Evolutionary conservation across 257 asterid species (phyloP), one percentile per base, ranked within the genome.

Genomic region (Penstemon newberryi): DNA sequence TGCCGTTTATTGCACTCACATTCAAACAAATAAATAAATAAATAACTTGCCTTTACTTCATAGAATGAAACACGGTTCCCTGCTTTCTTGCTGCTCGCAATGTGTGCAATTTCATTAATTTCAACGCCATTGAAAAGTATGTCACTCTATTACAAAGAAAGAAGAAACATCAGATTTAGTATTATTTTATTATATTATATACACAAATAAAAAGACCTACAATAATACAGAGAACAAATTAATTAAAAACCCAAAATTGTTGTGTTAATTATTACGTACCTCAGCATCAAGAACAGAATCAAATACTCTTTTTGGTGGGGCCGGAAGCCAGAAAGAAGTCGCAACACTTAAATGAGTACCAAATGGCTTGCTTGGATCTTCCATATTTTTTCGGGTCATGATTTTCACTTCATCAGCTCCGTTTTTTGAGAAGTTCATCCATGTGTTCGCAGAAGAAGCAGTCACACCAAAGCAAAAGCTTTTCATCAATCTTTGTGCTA

Each of bases 311-410:
- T 62, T 70, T 0, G 86, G 81, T 39, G 80, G 63, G 37, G 70
- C 10, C 0, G 91, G 84, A 5, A 82, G 78, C 88, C 88, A 85
- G 8, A 78, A 67, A 25, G 91, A 83, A 63, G 83, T 80, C 0
- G 86, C 79, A 4, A 70, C 60, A 44, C 52, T 49, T 4, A 85
- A 70, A 3, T 76, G 73, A 38, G 75, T 49, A 2, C 86, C 83
- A 4, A 59, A 40, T 4, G 85, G 88, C 49, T 12, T 47, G 43
- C 61, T 77, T 4, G 71, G 76, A 15, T 83, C 84, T 9, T 85
- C 71, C 46, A 67, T 66, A 55, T 77, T 83, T 11, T 50, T 75
- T 2, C 84, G 70, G 7, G 75, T 70, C 85, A 83, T 77, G 7
- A 83, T 56, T 38, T 71, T 75, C 1, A 83, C 51, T 11, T 47